phyloP scores from a whole-genome alignment of 2,329 filamentous ascomycete species.

The Botrytis fragariae region DNA sequence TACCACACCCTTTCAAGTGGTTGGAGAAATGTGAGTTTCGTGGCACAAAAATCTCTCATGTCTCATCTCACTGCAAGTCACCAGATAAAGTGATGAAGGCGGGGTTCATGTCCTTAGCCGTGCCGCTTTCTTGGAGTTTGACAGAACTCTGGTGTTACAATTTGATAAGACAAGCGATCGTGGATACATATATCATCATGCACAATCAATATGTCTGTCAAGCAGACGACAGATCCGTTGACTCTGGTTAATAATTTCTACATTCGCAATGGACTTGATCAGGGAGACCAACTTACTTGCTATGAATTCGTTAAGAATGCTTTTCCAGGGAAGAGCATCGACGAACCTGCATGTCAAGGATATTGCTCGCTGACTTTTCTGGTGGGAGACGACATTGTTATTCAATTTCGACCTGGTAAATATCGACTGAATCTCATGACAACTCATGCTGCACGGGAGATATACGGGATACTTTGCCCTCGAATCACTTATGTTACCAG shows the following conservation, averaged over 20 bases:
- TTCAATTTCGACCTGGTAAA: slow-evolving; percentile 49
- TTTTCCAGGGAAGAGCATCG: slow-evolving; percentile 38
- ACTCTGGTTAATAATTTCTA: slow-evolving; percentile 32
- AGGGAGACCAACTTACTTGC: slow-evolving; percentile 29
- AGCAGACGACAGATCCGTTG: neutral
- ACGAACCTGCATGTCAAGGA: slow-evolving; percentile 45
- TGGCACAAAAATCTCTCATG: neutral
- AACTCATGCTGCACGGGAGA: slow-evolving; percentile 40
- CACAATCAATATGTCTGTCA: slow-evolving; percentile 11
- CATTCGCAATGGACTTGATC: slow-evolving; percentile 29
- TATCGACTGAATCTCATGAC: slow-evolving; percentile 45
- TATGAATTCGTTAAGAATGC: slow-evolving; percentile 39
- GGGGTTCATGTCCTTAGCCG: slow-evolving; percentile 15
- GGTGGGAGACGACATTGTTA: slow-evolving; percentile 41
- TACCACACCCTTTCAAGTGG: neutral
- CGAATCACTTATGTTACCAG: slow-evolving; percentile 42
- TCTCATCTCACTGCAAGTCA: slow-evolving; percentile 5
- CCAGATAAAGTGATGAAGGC: slow-evolving; percentile 1
- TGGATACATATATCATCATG: slow-evolving; percentile 6
- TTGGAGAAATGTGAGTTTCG: neutral
- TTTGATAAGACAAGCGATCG: neutral
- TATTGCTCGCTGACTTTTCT: slow-evolving; percentile 53
- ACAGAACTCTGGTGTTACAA: neutral
- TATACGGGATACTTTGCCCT: slow-evolving; percentile 46
- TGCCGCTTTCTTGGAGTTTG: slow-evolving; percentile 11